phyloP scores from a whole-genome alignment of 495 filamentous ascomycete species.

The Penicillium flavigenum region DNA sequence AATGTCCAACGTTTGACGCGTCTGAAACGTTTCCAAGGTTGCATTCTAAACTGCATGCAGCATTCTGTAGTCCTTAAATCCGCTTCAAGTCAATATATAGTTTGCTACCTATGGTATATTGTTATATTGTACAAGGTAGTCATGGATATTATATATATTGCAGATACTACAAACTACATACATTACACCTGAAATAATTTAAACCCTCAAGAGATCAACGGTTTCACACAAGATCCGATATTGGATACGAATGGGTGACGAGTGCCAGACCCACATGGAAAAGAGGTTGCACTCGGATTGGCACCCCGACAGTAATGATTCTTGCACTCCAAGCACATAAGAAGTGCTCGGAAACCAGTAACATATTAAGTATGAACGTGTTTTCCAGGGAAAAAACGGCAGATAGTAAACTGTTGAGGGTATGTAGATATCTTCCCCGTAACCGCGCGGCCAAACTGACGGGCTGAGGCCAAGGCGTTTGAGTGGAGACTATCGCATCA shows the following conservation, averaged over 20 bases:
- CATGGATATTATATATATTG: too few relatives aligned
- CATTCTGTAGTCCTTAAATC: background rate
- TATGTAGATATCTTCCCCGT: background rate
- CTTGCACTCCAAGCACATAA: background rate
- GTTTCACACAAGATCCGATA: conserved; percentile 6
- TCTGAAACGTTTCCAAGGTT: background rate
- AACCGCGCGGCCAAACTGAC: conserved; percentile 10
- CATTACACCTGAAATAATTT: background rate
- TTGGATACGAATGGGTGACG: conserved; percentile 7
- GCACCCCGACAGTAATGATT: background rate
- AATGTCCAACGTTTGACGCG: background rate
- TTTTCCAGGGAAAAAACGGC: background rate
- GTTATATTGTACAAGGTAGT: too few relatives aligned
- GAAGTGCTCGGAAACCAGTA: background rate
- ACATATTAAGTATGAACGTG: background rate
- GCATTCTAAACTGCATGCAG: background rate
- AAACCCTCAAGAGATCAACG: background rate
- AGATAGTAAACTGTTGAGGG: background rate
- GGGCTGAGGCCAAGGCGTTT: conserved; percentile 8
- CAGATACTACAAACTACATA: too few relatives aligned
- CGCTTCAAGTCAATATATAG: background rate
- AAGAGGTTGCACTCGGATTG: conserved; percentile 11
- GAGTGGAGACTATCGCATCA: background rate
- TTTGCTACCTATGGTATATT: too few relatives aligned
- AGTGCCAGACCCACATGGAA: conserved; percentile 8